phyloP scores from a whole-genome alignment of 306 rosid species.

The Vachellia collinsii region DNA sequence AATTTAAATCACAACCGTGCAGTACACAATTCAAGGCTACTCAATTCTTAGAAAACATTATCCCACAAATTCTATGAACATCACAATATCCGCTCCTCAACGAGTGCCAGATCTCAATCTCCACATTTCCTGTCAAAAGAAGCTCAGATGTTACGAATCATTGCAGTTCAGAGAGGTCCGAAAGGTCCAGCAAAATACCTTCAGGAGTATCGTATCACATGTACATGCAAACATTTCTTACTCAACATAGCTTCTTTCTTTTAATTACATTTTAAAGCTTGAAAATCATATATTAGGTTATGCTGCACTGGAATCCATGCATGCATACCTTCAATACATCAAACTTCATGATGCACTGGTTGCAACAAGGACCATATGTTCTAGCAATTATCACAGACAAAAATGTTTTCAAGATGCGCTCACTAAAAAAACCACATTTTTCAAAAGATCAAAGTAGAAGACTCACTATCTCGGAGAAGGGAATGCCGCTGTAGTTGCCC shows the following conservation, averaged over 20 bases:
- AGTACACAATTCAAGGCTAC: conserved; percentile 30
- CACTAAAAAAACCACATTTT: neutral
- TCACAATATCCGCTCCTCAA: conserved; percentile 34
- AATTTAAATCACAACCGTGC: conserved; percentile 40
- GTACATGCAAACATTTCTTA: neutral
- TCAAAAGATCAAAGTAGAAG: neutral
- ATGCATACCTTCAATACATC: neutral
- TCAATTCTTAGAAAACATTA: conserved; percentile 39
- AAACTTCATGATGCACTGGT: neutral
- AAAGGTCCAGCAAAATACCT: neutral
- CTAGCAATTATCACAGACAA: neutral
- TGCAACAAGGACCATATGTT: neutral
- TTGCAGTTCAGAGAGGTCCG: neutral
- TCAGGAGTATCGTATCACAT: neutral
- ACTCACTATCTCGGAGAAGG: neutral
- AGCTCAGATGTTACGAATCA: conserved; percentile 5
- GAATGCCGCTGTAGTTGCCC: conserved; percentile 47
- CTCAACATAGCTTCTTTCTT: neutral
- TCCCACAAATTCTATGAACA: conserved; percentile 31
- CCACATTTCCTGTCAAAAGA: conserved; percentile 37
- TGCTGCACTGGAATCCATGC: neutral
- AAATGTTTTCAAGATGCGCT: neutral
- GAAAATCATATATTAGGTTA: neutral
- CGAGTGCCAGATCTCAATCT: neutral
- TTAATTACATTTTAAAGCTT: neutral